These are phyloP conservation scores for Haplographium delicatum DNA, from an alignment of 495 filamentous ascomycete species.

Conservation along the genomic window DNA sequence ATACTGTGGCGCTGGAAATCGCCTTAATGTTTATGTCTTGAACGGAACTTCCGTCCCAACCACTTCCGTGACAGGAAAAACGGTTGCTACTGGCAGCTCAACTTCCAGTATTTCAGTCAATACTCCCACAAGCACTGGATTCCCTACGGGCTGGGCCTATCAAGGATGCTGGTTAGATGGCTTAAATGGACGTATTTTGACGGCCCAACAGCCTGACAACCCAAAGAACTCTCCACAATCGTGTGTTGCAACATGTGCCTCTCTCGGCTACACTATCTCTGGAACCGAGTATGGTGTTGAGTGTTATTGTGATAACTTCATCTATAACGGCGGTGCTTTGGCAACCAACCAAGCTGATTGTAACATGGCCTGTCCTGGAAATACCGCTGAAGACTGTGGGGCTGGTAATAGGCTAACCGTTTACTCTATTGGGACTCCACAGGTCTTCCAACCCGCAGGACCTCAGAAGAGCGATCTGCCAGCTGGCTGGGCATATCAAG, in stretches of 20 bases:
- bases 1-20: conserved; percentile 34
- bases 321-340: conserved; percentile 23
- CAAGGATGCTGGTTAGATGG: conserved; percentile 21
- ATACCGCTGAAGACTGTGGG: conserved; percentile 48
- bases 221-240: conserved; percentile 40
- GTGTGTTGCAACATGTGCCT: conserved; percentile 50
- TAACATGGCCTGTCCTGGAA: conserved; percentile 48
- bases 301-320: conserved; percentile 39
- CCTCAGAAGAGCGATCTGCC: conserved; percentile 9
- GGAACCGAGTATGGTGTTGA: conserved; percentile 64
- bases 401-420: conserved; percentile 41
- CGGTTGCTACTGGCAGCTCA: conserved; percentile 30
- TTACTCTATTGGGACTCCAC: conserved; percentile 1
- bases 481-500: conserved; percentile 7
- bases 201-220: conserved; percentile 1
- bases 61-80: conserved; percentile 28
- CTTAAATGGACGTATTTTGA: conserved; percentile 3
- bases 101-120: conserved; percentile 3
- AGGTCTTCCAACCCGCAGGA: conserved; percentile 1
- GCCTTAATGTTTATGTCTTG: conserved; percentile 35
- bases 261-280: conserved; percentile 48
- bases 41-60: conserved; percentile 12
- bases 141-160: conserved; percentile 18
- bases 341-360: conserved; percentile 43
- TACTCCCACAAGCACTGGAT: conserved; percentile 2